phyloP scores from a whole-genome alignment of 2,329 filamentous ascomycete species.

The Aspergillus cejpii region DNA sequence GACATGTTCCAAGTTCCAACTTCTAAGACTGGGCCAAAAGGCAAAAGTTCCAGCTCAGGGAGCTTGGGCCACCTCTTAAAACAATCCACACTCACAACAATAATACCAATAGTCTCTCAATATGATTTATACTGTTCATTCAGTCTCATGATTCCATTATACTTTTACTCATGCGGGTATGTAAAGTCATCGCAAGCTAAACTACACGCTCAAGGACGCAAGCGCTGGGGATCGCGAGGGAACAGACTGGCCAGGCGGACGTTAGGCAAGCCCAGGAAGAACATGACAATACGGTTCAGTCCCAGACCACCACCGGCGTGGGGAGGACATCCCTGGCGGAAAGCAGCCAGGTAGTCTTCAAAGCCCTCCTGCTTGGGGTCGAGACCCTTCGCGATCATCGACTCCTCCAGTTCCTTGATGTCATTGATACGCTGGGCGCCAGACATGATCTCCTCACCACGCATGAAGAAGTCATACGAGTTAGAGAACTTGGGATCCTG shows the following conservation, averaged over 20 bases:
- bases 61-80: slow-evolving; percentile 22
- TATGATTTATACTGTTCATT: slow-evolving; percentile 1
- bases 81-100: no score
- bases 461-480: slow-evolving; percentile 66
- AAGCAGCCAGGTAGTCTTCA: slow-evolving; percentile 58
- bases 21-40: background rate
- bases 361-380: slow-evolving; percentile 55
- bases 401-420: slow-evolving; percentile 51
- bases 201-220: slow-evolving; percentile 33
- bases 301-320: slow-evolving; percentile 61
- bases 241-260: slow-evolving; percentile 57
- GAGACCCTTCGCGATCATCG: slow-evolving; percentile 55
- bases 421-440: slow-evolving; percentile 62
- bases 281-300: slow-evolving; percentile 60
- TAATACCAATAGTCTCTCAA: no score
- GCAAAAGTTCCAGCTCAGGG: slow-evolving; percentile 6
- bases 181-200: background rate
- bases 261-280: slow-evolving; percentile 60
- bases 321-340: slow-evolving; percentile 58
- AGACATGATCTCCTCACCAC: slow-evolving; percentile 62
- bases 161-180: slow-evolving; percentile 9
- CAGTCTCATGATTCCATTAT: slow-evolving; percentile 14
- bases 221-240: slow-evolving; percentile 56
- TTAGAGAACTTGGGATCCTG: slow-evolving; percentile 60
- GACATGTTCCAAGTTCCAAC: background rate